Conservation (phyloP, 2,329 filamentous ascomycete species). For the Neurospora crassa region DNA sequence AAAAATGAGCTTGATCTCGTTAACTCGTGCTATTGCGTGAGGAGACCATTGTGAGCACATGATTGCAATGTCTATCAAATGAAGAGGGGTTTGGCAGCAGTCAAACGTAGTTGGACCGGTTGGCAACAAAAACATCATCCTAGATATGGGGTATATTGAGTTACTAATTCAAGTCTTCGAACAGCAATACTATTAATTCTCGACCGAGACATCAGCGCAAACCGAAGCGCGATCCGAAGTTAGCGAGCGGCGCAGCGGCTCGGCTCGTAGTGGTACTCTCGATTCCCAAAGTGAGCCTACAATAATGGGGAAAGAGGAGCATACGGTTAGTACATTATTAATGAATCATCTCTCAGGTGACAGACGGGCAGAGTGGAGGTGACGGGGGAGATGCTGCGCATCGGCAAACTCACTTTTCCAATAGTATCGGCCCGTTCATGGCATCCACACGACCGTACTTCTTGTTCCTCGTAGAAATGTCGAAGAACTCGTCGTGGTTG, state of each 20-base stretch:
- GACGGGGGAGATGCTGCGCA: neutral
- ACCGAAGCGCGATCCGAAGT: slow-evolving; percentile 67
- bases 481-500: slow-evolving; percentile 95
- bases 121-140: neutral
- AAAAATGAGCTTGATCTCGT: neutral
- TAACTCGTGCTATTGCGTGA: neutral
- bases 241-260: slow-evolving; percentile 55
- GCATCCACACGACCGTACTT: slow-evolving; percentile 92
- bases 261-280: slow-evolving; percentile 41
- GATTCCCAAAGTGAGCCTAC: slow-evolving; percentile 48
- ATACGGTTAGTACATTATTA: neutral
- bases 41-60: too few relatives aligned
- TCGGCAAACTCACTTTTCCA: slow-evolving; percentile 67
- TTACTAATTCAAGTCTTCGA: neutral
- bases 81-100: neutral
- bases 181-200: neutral
- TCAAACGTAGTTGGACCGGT: neutral
- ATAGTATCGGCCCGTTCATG: slow-evolving; percentile 72
- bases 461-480: slow-evolving; percentile 79
- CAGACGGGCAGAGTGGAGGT: neutral
- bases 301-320: neutral
- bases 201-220: slow-evolving; percentile 34
- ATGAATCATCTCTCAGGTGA: neutral
- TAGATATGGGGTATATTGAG: neutral
- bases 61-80: neutral